Conservation (phyloP, 2,329 filamentous ascomycete species). For the Fonsecaea erecta region DNA sequence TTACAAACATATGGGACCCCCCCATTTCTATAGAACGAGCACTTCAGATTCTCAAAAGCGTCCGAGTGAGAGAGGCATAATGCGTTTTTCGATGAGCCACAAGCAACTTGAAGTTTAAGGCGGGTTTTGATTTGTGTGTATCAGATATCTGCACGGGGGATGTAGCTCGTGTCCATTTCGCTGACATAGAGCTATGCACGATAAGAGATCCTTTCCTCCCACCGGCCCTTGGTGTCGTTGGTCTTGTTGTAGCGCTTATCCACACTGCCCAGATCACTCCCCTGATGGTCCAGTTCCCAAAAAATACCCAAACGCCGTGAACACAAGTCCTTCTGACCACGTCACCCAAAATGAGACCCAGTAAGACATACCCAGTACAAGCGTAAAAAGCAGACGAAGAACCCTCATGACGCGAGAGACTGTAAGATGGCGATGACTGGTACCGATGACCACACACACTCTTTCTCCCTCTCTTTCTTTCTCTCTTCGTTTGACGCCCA, state of each 20-base stretch:
- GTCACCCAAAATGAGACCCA: neutral
- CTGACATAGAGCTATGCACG: neutral
- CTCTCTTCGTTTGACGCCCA: neutral
- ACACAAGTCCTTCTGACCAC: neutral
- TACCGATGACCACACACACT: neutral
- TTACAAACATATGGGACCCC: too few species aligned
- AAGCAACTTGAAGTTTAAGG: neutral
- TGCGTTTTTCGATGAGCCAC: too few species aligned
- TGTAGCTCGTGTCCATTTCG: neutral
- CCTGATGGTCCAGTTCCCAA: neutral
- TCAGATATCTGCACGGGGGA: conserved; percentile 1
- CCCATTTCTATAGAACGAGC: too few species aligned
- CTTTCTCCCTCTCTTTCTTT: too few species aligned
- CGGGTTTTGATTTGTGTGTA: conserved; percentile 4
- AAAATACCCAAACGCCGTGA: neutral
- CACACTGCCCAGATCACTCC: neutral
- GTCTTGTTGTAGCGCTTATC: neutral
- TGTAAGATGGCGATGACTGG: conserved; percentile 1
- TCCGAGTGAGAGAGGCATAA: neutral
- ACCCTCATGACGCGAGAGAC: conserved; percentile 2
- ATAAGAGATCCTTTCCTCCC: neutral
- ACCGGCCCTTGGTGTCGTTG: neutral
- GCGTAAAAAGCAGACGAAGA: neutral
- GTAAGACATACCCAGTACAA: neutral
- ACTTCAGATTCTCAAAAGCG: neutral